These are phyloP conservation scores for Kwoniella shivajii DNA, from an alignment of 1,284 basidiomycete genomes.

Conservation along the genomic window DNA sequence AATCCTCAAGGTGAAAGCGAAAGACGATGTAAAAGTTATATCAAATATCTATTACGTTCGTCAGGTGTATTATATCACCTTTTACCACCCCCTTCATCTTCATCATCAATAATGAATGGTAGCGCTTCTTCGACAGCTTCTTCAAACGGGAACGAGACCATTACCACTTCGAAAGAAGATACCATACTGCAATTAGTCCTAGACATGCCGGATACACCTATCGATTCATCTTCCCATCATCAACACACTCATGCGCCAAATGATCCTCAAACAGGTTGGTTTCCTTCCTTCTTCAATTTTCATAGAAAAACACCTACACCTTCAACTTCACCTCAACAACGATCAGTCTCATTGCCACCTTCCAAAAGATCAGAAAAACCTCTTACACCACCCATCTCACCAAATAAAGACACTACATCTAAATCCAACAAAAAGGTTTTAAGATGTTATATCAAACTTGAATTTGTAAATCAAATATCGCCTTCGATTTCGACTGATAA, in stretches of 20 bases:
- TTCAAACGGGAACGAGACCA: background rate
- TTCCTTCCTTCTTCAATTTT: conserved; percentile 17
- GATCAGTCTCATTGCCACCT: conserved; percentile 32
- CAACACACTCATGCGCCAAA: background rate
- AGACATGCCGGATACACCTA: conserved; percentile 25
- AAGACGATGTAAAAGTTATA: conserved; percentile 50
- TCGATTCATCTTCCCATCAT: background rate
- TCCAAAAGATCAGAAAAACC: conserved; percentile 10
- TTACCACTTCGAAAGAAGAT: conserved; percentile 1
- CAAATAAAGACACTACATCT: conserved; percentile 3
- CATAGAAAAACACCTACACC: conserved; percentile 2
- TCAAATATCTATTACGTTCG: conserved; percentile 59
- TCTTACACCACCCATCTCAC: conserved; percentile 4
- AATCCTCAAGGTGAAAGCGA: conserved; percentile 51
- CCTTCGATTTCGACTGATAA: background rate
- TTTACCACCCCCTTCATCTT: conserved; percentile 18
- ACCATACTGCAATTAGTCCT: conserved; percentile 40
- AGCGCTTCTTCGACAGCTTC: background rate
- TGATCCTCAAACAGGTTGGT: conserved; percentile 19
- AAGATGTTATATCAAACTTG: conserved; percentile 28
- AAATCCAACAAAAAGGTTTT: conserved; percentile 11
- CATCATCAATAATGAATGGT: too few species aligned
- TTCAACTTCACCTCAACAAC: conserved; percentile 5
- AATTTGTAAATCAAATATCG: conserved; percentile 15
- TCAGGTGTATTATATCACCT: conserved; percentile 60